Evolutionary conservation across 2,329 filamentous ascomycete genomes (phyloP).

Genomic region (Fusarium stilboides): DNA sequence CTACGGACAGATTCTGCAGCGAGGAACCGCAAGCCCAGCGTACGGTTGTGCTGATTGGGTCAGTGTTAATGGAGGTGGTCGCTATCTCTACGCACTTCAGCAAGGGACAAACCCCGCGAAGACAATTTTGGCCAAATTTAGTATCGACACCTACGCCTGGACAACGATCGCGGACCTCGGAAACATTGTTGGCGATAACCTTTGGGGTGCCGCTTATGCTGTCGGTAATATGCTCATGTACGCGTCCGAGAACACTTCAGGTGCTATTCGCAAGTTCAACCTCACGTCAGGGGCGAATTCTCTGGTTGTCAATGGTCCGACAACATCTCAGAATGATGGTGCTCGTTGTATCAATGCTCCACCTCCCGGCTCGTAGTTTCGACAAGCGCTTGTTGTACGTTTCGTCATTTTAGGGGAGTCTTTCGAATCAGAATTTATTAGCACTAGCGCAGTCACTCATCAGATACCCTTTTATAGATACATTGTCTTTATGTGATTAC

Average conservation of each 20-base stretch:
- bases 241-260: constrained; percentile 20
- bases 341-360: constrained; percentile 29
- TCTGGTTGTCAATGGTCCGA: constrained; percentile 16
- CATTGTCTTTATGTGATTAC: too few relatives aligned
- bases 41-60: constrained; percentile 17
- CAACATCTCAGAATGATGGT: constrained; percentile 19
- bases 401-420: too few relatives aligned
- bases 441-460: too few relatives aligned
- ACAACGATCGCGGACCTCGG: neutral
- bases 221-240: constrained; percentile 13
- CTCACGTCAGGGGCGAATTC: constrained; percentile 7
- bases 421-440: too few relatives aligned
- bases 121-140: constrained; percentile 12
- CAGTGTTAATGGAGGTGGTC: neutral
- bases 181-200: neutral
- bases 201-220: constrained; percentile 25
- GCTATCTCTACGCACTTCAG: constrained; percentile 10
- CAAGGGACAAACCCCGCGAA: neutral
- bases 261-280: constrained; percentile 21
- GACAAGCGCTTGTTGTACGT: too few relatives aligned
- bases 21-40: neutral
- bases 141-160: constrained; percentile 9
- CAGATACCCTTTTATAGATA: too few relatives aligned
- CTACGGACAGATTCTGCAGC: neutral
- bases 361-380: neutral